Percentiles rank a stretch among this genome's conserved stretches.
phyloP scores from a whole-genome alignment of 2,329 filamentous ascomycete species.

The Domatiomyces globalis region DNA sequence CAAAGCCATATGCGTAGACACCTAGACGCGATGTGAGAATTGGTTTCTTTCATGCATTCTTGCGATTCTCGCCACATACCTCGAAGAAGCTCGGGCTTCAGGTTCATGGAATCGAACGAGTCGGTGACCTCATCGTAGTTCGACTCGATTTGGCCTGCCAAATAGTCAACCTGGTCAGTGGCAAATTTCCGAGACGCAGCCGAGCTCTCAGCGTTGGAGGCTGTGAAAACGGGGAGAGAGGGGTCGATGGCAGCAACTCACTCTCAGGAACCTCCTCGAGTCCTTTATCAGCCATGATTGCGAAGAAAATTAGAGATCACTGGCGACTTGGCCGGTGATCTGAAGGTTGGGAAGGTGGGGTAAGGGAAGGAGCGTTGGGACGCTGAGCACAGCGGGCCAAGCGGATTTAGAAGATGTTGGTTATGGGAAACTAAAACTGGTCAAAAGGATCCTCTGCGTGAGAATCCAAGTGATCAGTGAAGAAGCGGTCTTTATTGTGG shows the following conservation, averaged over 20 bases:
- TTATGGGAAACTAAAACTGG: conserved; percentile 5
- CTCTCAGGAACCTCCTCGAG: conserved; percentile 95
- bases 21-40: conserved; percentile 32
- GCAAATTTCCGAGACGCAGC: conserved; percentile 1
- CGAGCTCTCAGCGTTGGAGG: background rate
- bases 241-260: conserved; percentile 39
- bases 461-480: conserved; percentile 16
- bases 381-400: conserved; percentile 12
- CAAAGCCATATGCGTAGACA: conserved; percentile 99
- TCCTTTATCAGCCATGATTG: conserved; percentile 99
- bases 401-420: conserved; percentile 3
- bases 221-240: background rate
- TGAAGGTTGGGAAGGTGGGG: conserved; percentile 22
- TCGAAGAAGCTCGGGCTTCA: conserved; percentile 94
- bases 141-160: conserved; percentile 91
- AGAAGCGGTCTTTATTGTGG: background rate
- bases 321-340: conserved; percentile 63
- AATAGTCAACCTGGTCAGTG: conserved; percentile 5
- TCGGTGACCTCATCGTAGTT: conserved; percentile 99
- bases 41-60: conserved; percentile 12
- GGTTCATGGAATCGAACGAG: conserved; percentile 95
- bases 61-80: conserved; percentile 41
- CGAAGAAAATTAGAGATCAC: conserved; percentile 50
- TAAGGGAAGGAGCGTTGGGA: conserved; percentile 6
- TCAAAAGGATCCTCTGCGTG: conserved; percentile 13